phyloP scores from a whole-genome alignment of 352 stramenopile genomes.

The Plasmopara halstedii region DNA sequence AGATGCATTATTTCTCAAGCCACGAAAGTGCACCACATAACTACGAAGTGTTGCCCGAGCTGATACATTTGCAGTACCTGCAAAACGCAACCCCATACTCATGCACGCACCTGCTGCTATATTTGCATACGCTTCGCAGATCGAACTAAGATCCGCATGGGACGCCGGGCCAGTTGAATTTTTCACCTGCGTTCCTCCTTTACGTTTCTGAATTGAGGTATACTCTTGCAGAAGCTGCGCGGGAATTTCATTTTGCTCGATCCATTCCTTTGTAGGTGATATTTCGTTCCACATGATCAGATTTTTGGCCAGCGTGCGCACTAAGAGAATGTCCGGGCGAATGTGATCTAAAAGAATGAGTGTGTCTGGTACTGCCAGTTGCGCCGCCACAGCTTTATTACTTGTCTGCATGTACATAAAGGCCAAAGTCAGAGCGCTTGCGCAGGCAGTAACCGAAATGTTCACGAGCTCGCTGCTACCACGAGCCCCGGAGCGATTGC shows the following conservation, averaged over 20 bases:
- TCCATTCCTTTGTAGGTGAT: slow-evolving; percentile 84
- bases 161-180: slow-evolving; percentile 13
- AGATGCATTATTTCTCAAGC: slow-evolving; percentile 43
- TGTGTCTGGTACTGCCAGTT: slow-evolving; percentile 90
- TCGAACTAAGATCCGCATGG: slow-evolving; percentile 76
- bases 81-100: slow-evolving; percentile 92
- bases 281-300: slow-evolving; percentile 95
- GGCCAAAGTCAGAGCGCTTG: slow-evolving; percentile 88
- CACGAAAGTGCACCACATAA: slow-evolving; percentile 71
- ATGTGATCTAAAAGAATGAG: slow-evolving; percentile 94
- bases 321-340: slow-evolving; percentile 92
- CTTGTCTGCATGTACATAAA: slow-evolving; percentile 96
- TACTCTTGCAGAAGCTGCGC: slow-evolving; percentile 47
- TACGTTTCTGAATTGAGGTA: slow-evolving; percentile 15
- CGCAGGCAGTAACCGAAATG: slow-evolving; percentile 91
- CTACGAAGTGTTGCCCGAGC: slow-evolving; percentile 57
- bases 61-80: slow-evolving; percentile 65
- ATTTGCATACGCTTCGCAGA: slow-evolving; percentile 93
- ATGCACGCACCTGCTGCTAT: slow-evolving; percentile 93
- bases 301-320: slow-evolving; percentile 90
- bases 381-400: slow-evolving; percentile 76
- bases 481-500: slow-evolving; percentile 18
- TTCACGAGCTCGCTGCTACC: slow-evolving; percentile 88
- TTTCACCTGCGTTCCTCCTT: slow-evolving; percentile 4
- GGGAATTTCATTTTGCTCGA: slow-evolving; percentile 69